Base-by-base conservation (phyloP, 768 basidiomycete species). In the Phanerochaete carnosa region DNA sequence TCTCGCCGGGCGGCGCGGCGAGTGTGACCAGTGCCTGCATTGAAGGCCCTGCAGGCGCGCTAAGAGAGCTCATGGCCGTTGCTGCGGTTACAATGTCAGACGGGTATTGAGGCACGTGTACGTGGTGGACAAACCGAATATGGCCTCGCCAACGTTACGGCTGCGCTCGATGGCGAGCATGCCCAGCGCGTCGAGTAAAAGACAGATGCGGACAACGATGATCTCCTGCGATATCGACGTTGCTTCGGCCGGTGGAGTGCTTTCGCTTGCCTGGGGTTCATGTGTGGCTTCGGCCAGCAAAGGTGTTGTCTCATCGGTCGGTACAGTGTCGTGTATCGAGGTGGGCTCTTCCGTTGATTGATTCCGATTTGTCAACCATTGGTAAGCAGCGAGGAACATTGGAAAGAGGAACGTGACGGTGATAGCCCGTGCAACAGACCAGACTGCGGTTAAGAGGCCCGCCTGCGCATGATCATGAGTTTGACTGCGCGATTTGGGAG, bases 151-250 rank as follows among this genome's bases (percentile, higher is more conserved):
- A 9, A 26, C 22, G 23, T 43, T 52, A 1, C 25, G 19, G 32
- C 58, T 59, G 47, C 32, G 47, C 58, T 30, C 51, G n/a, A 30
- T 51, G 32, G 29, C 16, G 32, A 59, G 25, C 58, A 59, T 59
- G 3, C 58, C 58, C 9, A 52, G 22, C 8, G 49, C 47, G 22
- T 51, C 30, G 16, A 59, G 32, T 3, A 50, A 5, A 9, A 59
- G 35, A 49, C 58, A 33, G 1, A 37, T 8, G 13, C 47, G 32
- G 32, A 11, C 22, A 13, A 59, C 28, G 3, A 23, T 16, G n/a
- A 59, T 35, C 47, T 59, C 58, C 30, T 59, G 58, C 2, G 47
- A 7, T 2, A 33, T 33, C 2, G 47, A 16, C 22, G 33, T 26
- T 2, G 26, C 32, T 29, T 26, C 47, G 25, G n/a, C 25, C 2